These are phyloP conservation scores for Ogataea methylovora DNA, from an alignment of 805 yeast species.

Conservation along the genomic window DNA sequence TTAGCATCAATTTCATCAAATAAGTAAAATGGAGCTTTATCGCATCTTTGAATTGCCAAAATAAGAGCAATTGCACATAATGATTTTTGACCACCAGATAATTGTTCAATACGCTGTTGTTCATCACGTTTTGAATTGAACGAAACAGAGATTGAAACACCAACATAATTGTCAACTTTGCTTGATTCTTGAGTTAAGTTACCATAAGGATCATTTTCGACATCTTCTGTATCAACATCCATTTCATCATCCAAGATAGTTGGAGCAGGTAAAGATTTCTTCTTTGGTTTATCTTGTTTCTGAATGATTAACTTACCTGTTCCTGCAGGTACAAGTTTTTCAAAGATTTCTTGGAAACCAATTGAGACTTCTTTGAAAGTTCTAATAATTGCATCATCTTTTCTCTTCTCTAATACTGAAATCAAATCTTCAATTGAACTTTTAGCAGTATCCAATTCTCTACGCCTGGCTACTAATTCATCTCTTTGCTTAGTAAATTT, in stretches of 20 bases:
- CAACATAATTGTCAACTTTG: slow-evolving; percentile 53
- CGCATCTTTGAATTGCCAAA: slow-evolving; percentile 88
- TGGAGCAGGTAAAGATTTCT: slow-evolving; percentile 4
- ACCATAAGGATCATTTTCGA: slow-evolving; percentile 9
- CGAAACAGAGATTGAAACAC: slow-evolving; percentile 82
- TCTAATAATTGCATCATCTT: slow-evolving; percentile 71
- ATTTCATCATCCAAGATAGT: slow-evolving; percentile 2
- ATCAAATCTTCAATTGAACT: slow-evolving; percentile 69
- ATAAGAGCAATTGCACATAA: slow-evolving; percentile 93
- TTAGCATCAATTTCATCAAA: slow-evolving; percentile 98
- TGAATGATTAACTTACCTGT: slow-evolving; percentile 67
- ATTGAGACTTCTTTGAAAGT: slow-evolving; percentile 72
- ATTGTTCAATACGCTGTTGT: slow-evolving; percentile 80
- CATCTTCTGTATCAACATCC: slow-evolving; percentile 11
- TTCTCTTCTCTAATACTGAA: slow-evolving; percentile 61
- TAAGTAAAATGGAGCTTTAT: slow-evolving; percentile 94
- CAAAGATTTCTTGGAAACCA: slow-evolving; percentile 70
- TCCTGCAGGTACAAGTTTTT: slow-evolving; percentile 77
- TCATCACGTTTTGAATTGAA: slow-evolving; percentile 83
- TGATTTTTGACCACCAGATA: slow-evolving; percentile 96
- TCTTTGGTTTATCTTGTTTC: slow-evolving; percentile 21
- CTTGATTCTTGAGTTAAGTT: slow-evolving; percentile 5
- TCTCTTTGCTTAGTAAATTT: slow-evolving; percentile 68
- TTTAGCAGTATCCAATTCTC: slow-evolving; percentile 63
- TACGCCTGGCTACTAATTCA: slow-evolving; percentile 54